Evolutionary conservation across 2,329 filamentous ascomycete species (phyloP), one percentile per base, ranked within the genome.

Genomic region (Exophiala calicioides): DNA sequence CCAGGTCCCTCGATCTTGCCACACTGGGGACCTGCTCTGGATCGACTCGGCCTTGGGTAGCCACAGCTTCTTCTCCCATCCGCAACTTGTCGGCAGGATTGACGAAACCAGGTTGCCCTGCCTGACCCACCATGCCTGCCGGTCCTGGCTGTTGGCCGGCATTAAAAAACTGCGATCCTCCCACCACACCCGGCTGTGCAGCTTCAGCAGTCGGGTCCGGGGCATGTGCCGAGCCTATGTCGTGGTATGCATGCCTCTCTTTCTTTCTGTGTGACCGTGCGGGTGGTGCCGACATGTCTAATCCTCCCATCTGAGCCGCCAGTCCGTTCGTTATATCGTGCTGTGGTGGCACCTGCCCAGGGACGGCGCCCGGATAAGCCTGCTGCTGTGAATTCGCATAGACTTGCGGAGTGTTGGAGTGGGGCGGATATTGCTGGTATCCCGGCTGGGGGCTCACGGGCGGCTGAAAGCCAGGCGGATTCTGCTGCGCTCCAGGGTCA

Each of bases 21-120:
- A 98, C 81, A 64, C 90, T 96, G 31, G 93, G 93, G 60, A 96
- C 88, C 61, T 95, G 88, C 63, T 97, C 90, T 13, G 90, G 84
- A 52, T 95, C 89, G 43, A 97, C 87, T 61, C 84, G 82, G 40
- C 83, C 82, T 69, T 86, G 84, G 6, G 84, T 81, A 19, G 83
- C 76, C 26, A 83, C 78, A 4, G 80, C 71, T 20, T 78, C 75
- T 55, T 76, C 71, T 4, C 75, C 72, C 29, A 73, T 67, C 29
- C 67, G 44, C 23, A 60, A 27, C 38, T 49, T 57, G 31, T 59
- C 57, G 10, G 53, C 44, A 6, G 57, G 32, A 40, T 56, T 58
- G 12, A 56, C 33, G 15, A 44, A 44, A 2, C 41, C 19, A 24
- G 21, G 36, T 19, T 50, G 42, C 3, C 30, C 37, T 15, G 52